phyloP scores from a whole-genome alignment of 495 filamentous ascomycete species.

The Hypoxylon rickii region DNA sequence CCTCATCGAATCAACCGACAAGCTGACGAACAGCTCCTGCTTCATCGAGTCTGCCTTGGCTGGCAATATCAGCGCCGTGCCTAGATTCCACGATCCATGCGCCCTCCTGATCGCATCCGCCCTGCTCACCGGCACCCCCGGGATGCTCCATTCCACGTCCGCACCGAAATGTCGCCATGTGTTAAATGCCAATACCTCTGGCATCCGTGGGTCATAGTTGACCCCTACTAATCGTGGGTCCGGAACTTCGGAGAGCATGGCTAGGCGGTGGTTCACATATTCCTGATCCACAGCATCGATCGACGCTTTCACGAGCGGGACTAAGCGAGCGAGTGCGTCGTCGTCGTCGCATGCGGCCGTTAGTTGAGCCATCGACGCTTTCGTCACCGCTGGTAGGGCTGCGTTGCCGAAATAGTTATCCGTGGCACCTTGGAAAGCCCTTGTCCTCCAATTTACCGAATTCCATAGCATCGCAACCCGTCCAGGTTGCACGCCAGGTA shows the following conservation, averaged over 20 bases:
- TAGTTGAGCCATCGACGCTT: slow-evolving; percentile 20
- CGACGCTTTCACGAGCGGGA: slow-evolving; percentile 30
- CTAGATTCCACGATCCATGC: slow-evolving; percentile 38
- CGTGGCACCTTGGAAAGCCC: slow-evolving; percentile 36
- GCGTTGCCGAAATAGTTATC: slow-evolving; percentile 44
- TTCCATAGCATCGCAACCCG: slow-evolving; percentile 35
- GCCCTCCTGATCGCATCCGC: slow-evolving; percentile 41
- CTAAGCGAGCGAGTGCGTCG: slow-evolving; percentile 27
- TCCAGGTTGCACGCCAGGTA: slow-evolving; percentile 25
- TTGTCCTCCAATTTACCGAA: slow-evolving; percentile 41
- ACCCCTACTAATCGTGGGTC: slow-evolving; percentile 42
- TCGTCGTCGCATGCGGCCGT: slow-evolving; percentile 28
- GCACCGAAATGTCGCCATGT: slow-evolving; percentile 45
- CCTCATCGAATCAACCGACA: slow-evolving; percentile 40
- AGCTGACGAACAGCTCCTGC: slow-evolving; percentile 41
- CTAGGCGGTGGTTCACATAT: slow-evolving; percentile 35
- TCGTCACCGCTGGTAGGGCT: slow-evolving; percentile 34
- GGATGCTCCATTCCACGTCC: slow-evolving; percentile 41
- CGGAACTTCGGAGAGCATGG: slow-evolving; percentile 38
- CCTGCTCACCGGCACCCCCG: slow-evolving; percentile 36
- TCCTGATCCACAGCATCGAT: slow-evolving; percentile 40
- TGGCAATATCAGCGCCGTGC: slow-evolving; percentile 40
- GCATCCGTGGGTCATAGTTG: slow-evolving; percentile 40
- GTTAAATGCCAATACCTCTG: slow-evolving; percentile 40
- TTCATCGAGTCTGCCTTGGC: slow-evolving; percentile 33